Evolutionary conservation across 345 rosid species (phyloP), one percentile per base, ranked within the genome.

Genomic region (Erodium maritimum): DNA sequence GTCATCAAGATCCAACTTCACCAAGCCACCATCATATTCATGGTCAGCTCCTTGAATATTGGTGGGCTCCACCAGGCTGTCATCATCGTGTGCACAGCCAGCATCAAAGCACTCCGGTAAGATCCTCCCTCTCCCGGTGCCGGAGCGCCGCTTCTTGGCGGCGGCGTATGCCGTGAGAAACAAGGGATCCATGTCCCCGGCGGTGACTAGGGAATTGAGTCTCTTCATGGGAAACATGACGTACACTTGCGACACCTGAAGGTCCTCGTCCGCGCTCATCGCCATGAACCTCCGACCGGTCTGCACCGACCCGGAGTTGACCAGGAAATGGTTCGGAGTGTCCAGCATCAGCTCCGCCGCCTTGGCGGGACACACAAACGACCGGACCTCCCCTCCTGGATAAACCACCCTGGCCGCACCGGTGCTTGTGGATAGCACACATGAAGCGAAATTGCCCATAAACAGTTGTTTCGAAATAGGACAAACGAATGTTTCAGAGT

Each of bases 321-420:
- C 77, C 9, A 91, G 66, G 83, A 91, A 91, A 81, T 69, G 81
- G 57, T 75, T 86, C 0, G 98, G 96, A 1, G 73, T 78, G 69
- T 91, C 98, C 19, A 91, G 60, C 96, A 91, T 91, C 34, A 88
- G 69, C 79, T 91, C 98, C 0, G 94, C 98, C 0, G 91, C 96
- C 62, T 80, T 88, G 54, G 66, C 67, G 9, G 86, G 87, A 7
- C 63, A 71, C 46, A 73, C 61, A 45, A 91, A 64, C 17, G 72
- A 77, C 68, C 71, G 74, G 52, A 88, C 61, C 65, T 80, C 87
- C 13, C 98, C 93, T 59, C 76, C 64, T 0, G 98, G 96, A 22
- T 86, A 76, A 33, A 91, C 54, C 48, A 86, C 90, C 64, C 73
- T 76, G 0, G 80, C 77, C 4, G 81, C 0, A 76, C 55, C 6